Conservation (phyloP, 2,329 filamentous ascomycete species). For the Pseudogymnoascus destructans region DNA sequence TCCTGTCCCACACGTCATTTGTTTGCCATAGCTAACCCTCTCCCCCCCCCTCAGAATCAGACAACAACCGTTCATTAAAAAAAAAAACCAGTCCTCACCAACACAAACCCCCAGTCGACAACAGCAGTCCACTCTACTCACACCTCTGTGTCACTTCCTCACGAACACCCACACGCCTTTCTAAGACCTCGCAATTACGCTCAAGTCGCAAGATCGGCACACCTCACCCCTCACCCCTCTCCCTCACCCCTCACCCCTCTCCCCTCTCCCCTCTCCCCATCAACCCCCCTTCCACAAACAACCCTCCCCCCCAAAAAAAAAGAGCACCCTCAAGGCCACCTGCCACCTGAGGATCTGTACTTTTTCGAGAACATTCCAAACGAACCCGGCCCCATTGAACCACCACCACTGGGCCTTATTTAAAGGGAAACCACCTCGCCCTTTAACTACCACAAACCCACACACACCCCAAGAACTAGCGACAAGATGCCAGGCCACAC, state of each 20-base stretch:
- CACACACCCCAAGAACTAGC: neutral
- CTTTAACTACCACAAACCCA: neutral
- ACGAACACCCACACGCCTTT: neutral
- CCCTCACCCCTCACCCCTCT: too few species aligned
- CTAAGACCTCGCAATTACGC: neutral
- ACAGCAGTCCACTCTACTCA: neutral
- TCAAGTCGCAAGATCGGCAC: neutral
- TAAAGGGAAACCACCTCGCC: neutral
- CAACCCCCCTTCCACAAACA: neutral
- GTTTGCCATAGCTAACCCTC: neutral
- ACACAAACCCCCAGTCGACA: neutral
- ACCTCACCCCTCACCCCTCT: neutral
- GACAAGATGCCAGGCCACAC: constrained; percentile 55
- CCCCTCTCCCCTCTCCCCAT: neutral
- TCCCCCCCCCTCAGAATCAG: neutral
- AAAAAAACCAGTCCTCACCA: neutral
- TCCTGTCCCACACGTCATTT: neutral
- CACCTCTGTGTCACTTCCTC: neutral
- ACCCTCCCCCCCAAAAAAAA: too few species aligned
- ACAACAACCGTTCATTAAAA: neutral
- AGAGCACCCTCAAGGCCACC: neutral
- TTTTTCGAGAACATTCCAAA: constrained; percentile 15
- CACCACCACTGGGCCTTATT: neutral
- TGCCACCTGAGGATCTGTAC: constrained; percentile 18
- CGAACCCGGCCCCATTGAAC: neutral